Percentiles rank a stretch among this genome's conserved stretches.
These are phyloP conservation scores for Chaetomium cochliodes DNA, from an alignment of 495 filamentous ascomycete genomes.

Conservation along the genomic window DNA sequence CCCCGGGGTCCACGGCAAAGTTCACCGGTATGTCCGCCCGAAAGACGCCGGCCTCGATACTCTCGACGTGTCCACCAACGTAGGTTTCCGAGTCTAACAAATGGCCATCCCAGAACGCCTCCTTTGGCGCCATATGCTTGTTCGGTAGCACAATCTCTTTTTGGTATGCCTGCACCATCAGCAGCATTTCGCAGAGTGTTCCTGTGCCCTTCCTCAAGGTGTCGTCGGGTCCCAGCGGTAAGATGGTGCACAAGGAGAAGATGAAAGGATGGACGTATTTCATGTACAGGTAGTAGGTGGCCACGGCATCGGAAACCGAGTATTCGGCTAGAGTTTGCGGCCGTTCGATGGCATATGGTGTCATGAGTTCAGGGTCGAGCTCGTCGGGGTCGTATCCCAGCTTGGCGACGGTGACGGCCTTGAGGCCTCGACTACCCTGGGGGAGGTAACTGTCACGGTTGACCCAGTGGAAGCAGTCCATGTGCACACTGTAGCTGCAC, in stretches of 20 bases:
- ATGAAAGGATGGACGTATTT: conserved; percentile 99
- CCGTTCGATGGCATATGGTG: conserved; percentile 84
- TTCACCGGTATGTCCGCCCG: conserved; percentile 91
- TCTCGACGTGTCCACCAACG: conserved; percentile 97
- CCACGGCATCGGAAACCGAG: conserved; percentile 97
- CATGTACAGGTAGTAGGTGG: conserved; percentile 99
- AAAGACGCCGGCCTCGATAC: conserved; percentile 98
- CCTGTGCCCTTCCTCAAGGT: conserved; percentile 93
- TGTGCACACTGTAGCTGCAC: conserved; percentile 91
- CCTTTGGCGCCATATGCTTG: conserved; percentile 87
- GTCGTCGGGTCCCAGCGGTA: conserved; percentile 90
- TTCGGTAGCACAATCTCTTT: conserved; percentile 91
- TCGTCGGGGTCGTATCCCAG: conserved; percentile 98
- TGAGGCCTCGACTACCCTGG: conserved; percentile 94
- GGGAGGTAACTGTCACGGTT: conserved; percentile 98
- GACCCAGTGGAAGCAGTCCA: conserved; percentile 99
- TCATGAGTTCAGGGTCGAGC: conserved; percentile 97
- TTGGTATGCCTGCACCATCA: conserved; percentile 97
- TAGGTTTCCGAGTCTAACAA: conserved; percentile 96
- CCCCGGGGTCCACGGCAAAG: conserved; percentile 81
- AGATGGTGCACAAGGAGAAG: conserved; percentile 95
- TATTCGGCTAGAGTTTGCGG: conserved; percentile 96
- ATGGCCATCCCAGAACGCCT: conserved; percentile 96
- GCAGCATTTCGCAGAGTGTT: conserved; percentile 95
- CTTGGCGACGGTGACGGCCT: conserved; percentile 96